Base-by-base conservation (phyloP, 768 basidiomycete species). In the Pleurotus platypus region DNA sequence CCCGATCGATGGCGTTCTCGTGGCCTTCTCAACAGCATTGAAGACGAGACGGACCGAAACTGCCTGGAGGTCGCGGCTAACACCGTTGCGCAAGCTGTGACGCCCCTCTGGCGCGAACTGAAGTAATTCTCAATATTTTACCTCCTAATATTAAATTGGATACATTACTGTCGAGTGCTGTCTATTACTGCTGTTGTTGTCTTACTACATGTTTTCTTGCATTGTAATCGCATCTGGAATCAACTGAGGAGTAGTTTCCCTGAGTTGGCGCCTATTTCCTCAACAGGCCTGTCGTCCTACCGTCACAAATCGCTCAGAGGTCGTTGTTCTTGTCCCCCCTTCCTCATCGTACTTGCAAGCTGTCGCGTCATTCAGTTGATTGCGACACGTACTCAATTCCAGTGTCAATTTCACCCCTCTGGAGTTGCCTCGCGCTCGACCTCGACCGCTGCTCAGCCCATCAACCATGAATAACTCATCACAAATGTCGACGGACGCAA, bases 1-100 rank as follows among this genome's bases (percentile, higher is more conserved):
- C 88, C 89, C 1, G 90, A 92, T 68, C 73, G 87, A 58, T 94
- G 89, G 91, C 75, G 84, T 43, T 83, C 86, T 27, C 76, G 86
- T 42, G 81, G 81, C 26, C 70, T 92, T 37, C 75, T 89, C 64
- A 74, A 74, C 57, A 80, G 80, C 47, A 77, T 89, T 47, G 62
- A 67, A 20, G 84, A 89, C 58, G 84, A 84, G 48, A 70, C 76
- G 46, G 79, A 84, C 63, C 77, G 82, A 59, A 75, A 74, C 39
- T 84, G 77, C 61, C 69, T 87, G 61, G 87, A 86, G 68, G 86
- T 90, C 55, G 75, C 75, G 40, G 80, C 79, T 27, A 90, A 82
- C 61, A 88, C 82, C 20, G 88, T 89, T 1, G 82, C 86, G 3
- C 89, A 91, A 64, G 88, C 87, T 20, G 67, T 89, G 18, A 89